Evolutionary conservation across 2,329 filamentous ascomycete genomes (phyloP).

Genomic region (Xylariales sp.): DNA sequence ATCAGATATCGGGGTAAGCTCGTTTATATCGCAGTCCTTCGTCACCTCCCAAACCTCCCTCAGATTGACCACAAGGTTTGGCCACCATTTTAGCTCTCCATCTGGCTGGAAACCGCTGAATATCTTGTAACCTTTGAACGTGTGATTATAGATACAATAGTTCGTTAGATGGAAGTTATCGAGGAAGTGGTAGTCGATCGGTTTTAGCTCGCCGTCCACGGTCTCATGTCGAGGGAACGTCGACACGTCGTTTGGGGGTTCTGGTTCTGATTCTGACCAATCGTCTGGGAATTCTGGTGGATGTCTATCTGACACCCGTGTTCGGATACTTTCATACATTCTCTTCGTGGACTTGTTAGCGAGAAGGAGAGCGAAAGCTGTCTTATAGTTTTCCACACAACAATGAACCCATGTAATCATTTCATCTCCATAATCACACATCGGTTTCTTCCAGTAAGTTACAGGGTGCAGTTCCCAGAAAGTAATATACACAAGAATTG

Average conservation of each 20-base stretch:
- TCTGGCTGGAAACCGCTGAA: not conserved
- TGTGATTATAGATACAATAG: no score
- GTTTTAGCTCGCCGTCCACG: not conserved
- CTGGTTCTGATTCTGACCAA: no score
- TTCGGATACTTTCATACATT: not conserved
- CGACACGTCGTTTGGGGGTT: not conserved
- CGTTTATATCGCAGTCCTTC: not conserved
- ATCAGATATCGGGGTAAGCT: not conserved
- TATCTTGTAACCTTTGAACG: no score
- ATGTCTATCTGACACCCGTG: no score
- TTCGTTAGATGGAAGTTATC: conserved; percentile 19
- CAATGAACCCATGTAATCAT: not conserved
- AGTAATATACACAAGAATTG: conserved; percentile 18
- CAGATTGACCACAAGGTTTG: conserved; percentile 16
- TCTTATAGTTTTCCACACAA: conserved; percentile 16
- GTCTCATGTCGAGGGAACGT: not conserved
- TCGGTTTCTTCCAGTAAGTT: not conserved
- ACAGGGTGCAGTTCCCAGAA: conserved; percentile 14
- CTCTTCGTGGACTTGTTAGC: not conserved
- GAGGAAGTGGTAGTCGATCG: conserved; percentile 24
- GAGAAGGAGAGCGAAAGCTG: conserved; percentile 11
- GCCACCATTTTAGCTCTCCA: conserved; percentile 2
- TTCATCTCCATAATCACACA: not conserved
- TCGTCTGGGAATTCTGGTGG: no score
- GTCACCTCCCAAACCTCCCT: not conserved